Conservation (phyloP, 2,329 filamentous ascomycete species). For the Trichophyton rubrum region DNA sequence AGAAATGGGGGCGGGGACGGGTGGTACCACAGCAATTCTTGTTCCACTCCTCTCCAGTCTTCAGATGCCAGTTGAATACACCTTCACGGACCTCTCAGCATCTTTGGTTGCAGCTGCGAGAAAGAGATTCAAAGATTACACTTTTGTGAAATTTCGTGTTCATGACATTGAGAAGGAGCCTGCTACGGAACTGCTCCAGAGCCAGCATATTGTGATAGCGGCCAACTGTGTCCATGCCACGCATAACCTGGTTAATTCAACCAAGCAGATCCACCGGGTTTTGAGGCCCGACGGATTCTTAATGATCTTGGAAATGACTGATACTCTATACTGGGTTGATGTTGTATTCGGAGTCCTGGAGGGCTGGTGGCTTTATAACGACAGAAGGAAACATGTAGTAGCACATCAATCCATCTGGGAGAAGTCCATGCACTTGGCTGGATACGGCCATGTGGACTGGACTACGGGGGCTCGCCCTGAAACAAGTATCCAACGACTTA, state of each 20-base stretch:
- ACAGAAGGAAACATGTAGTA: slow-evolving; percentile 6
- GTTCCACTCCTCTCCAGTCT: slow-evolving; percentile 19
- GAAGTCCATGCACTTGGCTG: slow-evolving; percentile 3
- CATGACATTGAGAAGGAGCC: slow-evolving; percentile 24
- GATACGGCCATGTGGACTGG: slow-evolving; percentile 7
- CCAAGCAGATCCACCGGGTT: slow-evolving; percentile 16
- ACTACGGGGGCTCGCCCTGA: slow-evolving; percentile 5
- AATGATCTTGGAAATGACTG: slow-evolving; percentile 22
- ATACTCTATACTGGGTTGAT: slow-evolving; percentile 22
- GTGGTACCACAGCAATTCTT: slow-evolving; percentile 26
- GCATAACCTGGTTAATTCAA: slow-evolving; percentile 11
- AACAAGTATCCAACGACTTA: slow-evolving; percentile 5
- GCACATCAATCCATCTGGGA: slow-evolving; percentile 5
- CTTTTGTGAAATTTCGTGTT: slow-evolving; percentile 22
- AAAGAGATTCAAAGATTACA: slow-evolving; percentile 20
- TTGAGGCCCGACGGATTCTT: slow-evolving; percentile 22
- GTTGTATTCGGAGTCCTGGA: slow-evolving; percentile 28
- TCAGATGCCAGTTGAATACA: slow-evolving; percentile 26
- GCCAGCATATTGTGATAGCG: slow-evolving; percentile 20
- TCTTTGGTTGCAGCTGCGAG: slow-evolving; percentile 26
- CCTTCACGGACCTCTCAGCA: slow-evolving; percentile 29
- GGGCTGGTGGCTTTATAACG: slow-evolving; percentile 31
- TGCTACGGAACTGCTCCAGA: slow-evolving; percentile 10
- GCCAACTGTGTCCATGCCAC: slow-evolving; percentile 27
- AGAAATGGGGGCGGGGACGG: slow-evolving; percentile 30